phyloP scores from a whole-genome alignment of 1,139 yeast genomes.

The Zygoascus hellenicus region DNA sequence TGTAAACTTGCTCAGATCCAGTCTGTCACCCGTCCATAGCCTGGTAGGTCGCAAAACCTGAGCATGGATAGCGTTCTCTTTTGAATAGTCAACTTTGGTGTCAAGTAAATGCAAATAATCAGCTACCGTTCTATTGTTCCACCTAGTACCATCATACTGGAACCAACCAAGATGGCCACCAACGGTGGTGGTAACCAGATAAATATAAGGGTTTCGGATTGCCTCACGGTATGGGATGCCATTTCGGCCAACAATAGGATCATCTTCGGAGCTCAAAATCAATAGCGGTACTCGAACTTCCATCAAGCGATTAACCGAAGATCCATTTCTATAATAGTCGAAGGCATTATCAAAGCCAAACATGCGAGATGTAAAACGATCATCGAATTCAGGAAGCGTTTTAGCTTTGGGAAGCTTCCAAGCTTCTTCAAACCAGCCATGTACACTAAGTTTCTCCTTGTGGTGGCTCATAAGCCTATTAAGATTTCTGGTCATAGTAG shows the following conservation, averaged over 20 bases:
- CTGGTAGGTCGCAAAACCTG: constrained; percentile 14
- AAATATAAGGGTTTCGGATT: constrained; percentile 59
- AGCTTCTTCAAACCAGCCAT: constrained; percentile 36
- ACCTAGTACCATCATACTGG: constrained; percentile 58
- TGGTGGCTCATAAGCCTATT: constrained; percentile 59
- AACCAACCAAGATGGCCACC: constrained; percentile 87
- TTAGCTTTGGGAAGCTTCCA: constrained; percentile 32
- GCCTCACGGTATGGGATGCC: constrained; percentile 62
- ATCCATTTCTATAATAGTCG: constrained; percentile 68
- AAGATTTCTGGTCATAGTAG: constrained; percentile 62
- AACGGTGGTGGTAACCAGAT: constrained; percentile 58
- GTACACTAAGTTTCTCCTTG: constrained; percentile 44
- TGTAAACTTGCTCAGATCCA: not conserved
- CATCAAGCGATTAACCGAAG: constrained; percentile 54
- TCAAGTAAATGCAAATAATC: constrained; percentile 55
- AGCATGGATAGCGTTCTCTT: constrained; percentile 13
- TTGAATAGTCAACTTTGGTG: constrained; percentile 28
- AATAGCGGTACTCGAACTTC: constrained; percentile 62
- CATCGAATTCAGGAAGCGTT: constrained; percentile 59
- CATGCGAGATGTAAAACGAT: constrained; percentile 61
- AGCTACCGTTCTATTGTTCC: constrained; percentile 65
- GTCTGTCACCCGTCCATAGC: constrained; percentile 15
- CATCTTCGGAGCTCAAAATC: constrained; percentile 68
- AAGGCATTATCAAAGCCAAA: constrained; percentile 65
- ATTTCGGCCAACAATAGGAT: constrained; percentile 64